phyloP scores from a whole-genome alignment of 306 rosid species.

The Acacia crassicarpa region DNA sequence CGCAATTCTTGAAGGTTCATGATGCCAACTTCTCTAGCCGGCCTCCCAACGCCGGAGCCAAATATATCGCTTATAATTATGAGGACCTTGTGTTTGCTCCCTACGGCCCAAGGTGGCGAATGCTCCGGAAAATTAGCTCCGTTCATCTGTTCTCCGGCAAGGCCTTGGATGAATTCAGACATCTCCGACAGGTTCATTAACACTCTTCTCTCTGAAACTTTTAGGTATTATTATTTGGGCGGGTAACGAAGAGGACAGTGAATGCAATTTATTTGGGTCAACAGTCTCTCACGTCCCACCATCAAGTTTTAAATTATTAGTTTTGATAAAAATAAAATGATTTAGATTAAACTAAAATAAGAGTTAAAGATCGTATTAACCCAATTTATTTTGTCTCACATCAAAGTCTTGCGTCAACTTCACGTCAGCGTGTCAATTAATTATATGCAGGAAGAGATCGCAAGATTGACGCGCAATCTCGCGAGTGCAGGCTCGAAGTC shows the following conservation, averaged over 20 bases:
- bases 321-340: no score
- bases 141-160: slow-evolving; percentile 83
- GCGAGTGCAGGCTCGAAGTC: slow-evolving; percentile 41
- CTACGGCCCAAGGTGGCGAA: slow-evolving; percentile 77
- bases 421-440: background rate
- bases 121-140: slow-evolving; percentile 71
- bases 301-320: no score
- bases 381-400: no score
- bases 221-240: no score
- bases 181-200: slow-evolving; percentile 61
- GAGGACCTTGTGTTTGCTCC: slow-evolving; percentile 85
- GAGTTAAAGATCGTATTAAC: no score
- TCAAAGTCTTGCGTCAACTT: background rate
- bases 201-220: background rate
- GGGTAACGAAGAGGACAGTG: no score
- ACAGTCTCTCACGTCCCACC: no score
- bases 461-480: slow-evolving; percentile 43
- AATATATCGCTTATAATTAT: slow-evolving; percentile 66
- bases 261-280: no score
- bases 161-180: slow-evolving; percentile 66
- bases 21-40: slow-evolving; percentile 76
- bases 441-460: slow-evolving; percentile 64
- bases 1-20: slow-evolving; percentile 64
- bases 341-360: no score
- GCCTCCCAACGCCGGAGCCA: slow-evolving; percentile 82